Percentiles rank a stretch among this genome's conserved stretches.
These are phyloP conservation scores for Eragrostis curvula DNA, from an alignment of 176 grass and related monocot species.

Conservation along the genomic window DNA sequence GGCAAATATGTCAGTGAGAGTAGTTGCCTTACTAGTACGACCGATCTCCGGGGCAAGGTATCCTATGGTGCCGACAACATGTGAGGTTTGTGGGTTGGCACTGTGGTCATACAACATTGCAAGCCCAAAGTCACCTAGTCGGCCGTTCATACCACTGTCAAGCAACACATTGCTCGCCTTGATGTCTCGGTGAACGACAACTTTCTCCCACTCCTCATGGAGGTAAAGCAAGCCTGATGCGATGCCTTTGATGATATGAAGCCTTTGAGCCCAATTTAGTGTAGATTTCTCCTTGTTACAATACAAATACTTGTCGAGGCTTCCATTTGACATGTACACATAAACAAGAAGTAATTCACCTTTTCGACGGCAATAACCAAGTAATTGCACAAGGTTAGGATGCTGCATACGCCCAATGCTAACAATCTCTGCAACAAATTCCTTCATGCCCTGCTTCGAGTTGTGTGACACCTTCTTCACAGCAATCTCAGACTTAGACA, in stretches of 20 bases:
- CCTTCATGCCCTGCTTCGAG: no score
- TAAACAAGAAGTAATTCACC: constrained; percentile 33
- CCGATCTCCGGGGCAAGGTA: constrained; percentile 54
- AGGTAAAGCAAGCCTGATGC: constrained; percentile 43
- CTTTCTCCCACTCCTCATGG: constrained; percentile 55
- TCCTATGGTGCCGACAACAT: constrained; percentile 48
- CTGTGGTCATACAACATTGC: constrained; percentile 55
- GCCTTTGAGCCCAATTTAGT: constrained; percentile 26
- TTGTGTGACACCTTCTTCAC: constrained; percentile 10
- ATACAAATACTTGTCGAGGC: constrained; percentile 3
- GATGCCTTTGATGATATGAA: constrained; percentile 40
- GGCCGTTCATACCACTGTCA: constrained; percentile 30
- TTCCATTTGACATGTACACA: constrained; percentile 22
- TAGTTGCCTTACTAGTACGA: constrained; percentile 37
- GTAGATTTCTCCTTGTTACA: neutral
- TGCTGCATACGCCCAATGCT: constrained; percentile 42
- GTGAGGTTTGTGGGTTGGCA: constrained; percentile 34
- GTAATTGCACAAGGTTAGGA: constrained; percentile 27
- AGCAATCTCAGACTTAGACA: constrained; percentile 20
- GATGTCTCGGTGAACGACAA: constrained; percentile 54
- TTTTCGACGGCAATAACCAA: constrained; percentile 42
- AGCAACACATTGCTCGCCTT: constrained; percentile 53
- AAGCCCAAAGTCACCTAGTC: constrained; percentile 52
- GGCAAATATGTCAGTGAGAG: constrained; percentile 46
- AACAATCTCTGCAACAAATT: no score